phyloP scores from a whole-genome alignment of 2,329 filamentous ascomycete genomes.

The Ophiostoma angusticollis region DNA sequence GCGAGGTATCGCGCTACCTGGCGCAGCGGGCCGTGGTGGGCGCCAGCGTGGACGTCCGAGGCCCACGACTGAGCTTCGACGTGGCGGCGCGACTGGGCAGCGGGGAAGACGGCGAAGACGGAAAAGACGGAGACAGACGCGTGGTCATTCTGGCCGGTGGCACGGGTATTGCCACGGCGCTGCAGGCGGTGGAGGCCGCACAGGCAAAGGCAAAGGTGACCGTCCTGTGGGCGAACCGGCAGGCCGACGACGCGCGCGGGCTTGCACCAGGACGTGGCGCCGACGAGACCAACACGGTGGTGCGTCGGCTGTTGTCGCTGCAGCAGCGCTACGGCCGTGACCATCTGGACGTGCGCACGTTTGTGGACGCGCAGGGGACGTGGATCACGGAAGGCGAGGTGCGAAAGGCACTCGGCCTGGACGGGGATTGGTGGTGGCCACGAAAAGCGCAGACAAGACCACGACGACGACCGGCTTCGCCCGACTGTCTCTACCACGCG shows the following conservation, averaged over 20 bases:
- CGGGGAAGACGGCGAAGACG: neutral
- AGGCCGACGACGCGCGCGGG: slow-evolving; percentile 50
- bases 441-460: no score
- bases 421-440: slow-evolving; percentile 12
- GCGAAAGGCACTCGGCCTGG: neutral
- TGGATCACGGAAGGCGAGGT: slow-evolving; percentile 48
- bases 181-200: slow-evolving; percentile 63
- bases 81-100: slow-evolving; percentile 25
- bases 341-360: slow-evolving; percentile 56
- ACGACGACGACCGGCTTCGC: no score
- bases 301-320: slow-evolving; percentile 49
- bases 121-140: neutral
- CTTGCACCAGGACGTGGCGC: no score
- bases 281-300: slow-evolving; percentile 28
- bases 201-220: slow-evolving; percentile 37
- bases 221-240: slow-evolving; percentile 73
- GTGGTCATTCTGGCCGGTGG: slow-evolving; percentile 83
- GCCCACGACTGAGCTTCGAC: slow-evolving; percentile 60
- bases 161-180: slow-evolving; percentile 79
- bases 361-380: slow-evolving; percentile 66
- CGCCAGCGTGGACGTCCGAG: slow-evolving; percentile 59
- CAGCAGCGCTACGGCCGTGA: slow-evolving; percentile 45
- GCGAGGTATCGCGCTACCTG: slow-evolving; percentile 79
- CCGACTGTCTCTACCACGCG: slow-evolving; percentile 8
- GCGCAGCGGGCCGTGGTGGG: slow-evolving; percentile 49